Conservation (phyloP, 768 basidiomycete species). For the Mycena galopus region DNA sequence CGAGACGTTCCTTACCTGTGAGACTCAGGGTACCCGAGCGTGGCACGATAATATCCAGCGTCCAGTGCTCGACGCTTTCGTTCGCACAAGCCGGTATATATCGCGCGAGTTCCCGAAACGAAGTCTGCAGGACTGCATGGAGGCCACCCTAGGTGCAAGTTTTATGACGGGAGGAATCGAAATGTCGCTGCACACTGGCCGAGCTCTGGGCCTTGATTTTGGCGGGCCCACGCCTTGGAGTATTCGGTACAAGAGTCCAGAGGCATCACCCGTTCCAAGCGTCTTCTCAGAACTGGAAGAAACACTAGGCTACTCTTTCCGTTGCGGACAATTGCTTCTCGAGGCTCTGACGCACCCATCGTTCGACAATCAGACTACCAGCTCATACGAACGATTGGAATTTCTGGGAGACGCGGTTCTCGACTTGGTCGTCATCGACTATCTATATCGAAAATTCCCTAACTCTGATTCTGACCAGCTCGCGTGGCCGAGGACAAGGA, state of each 20-base stretch:
- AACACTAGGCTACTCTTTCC: conserved; percentile 78
- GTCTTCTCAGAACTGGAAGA: conserved; percentile 72
- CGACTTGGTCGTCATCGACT: conserved; percentile 78
- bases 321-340: conserved; percentile 69
- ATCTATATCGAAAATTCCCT: conserved; percentile 79
- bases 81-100: conserved; percentile 47
- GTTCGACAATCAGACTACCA: conserved; percentile 52
- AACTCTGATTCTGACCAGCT: conserved; percentile 82
- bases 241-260: conserved; percentile 61
- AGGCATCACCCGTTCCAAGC: conserved; percentile 52
- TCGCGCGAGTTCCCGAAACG: conserved; percentile 70
- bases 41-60: conserved; percentile 67
- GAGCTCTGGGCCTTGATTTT: conserved; percentile 75
- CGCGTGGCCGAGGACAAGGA: conserved; percentile 75
- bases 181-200: conserved; percentile 75
- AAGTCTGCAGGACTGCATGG: conserved; percentile 90
- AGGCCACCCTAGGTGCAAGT: conserved; percentile 84
- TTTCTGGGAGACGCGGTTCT: conserved; percentile 90
- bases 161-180: conserved; percentile 80
- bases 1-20: conserved; percentile 73
- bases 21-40: conserved; percentile 61
- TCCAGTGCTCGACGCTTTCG: conserved; percentile 53
- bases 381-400: conserved; percentile 89
- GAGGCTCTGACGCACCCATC: conserved; percentile 93
- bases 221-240: conserved; percentile 81